Percentiles rank a stretch among this genome's conserved stretches.
phyloP scores from a whole-genome alignment of 371 early-diverging fungal species.

The Batkoa obscura region DNA sequence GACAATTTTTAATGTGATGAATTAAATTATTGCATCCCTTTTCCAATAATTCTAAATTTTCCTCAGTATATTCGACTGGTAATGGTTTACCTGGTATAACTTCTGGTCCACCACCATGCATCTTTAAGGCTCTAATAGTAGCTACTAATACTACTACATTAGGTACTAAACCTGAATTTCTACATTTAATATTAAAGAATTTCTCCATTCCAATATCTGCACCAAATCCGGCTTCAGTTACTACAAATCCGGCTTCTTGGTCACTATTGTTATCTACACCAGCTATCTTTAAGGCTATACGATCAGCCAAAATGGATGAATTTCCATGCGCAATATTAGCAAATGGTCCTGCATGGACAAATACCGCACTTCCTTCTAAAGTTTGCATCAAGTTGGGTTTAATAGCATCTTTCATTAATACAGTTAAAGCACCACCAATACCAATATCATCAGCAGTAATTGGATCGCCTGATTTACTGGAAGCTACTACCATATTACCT shows the following conservation, averaged over 20 bases:
- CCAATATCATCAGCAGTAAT: conserved; percentile 92
- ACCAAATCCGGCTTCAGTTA: conserved; percentile 95
- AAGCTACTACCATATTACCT: conserved; percentile 86
- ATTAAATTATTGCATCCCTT: conserved; percentile 69
- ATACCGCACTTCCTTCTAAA: conserved; percentile 91
- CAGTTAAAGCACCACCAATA: conserved; percentile 83
- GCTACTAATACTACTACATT: conserved; percentile 87
- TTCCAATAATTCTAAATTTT: conserved; percentile 63
- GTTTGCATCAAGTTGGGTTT: conserved; percentile 97
- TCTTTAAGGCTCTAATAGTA: conserved; percentile 88
- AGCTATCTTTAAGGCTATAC: conserved; percentile 79
- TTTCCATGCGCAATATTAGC: conserved; percentile 97
- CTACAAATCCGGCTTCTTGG: conserved; percentile 66
- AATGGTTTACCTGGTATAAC: conserved; percentile 81
- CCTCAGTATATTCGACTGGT: conserved; percentile 64
- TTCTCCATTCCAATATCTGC: conserved; percentile 99
- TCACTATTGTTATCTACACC: conserved; percentile 38
- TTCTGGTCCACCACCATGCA: conserved; percentile 96
- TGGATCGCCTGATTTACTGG: conserved; percentile 57
- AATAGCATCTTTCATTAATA: conserved; percentile 94
- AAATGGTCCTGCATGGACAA: conserved; percentile 95
- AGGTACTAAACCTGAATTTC: conserved; percentile 69
- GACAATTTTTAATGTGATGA: conserved; percentile 79
- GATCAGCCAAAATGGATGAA: conserved; percentile 82
- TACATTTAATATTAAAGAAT: conserved; percentile 96